Base-by-base conservation (phyloP, 352 stramenopile species). In the Globisporangium nunn region DNA sequence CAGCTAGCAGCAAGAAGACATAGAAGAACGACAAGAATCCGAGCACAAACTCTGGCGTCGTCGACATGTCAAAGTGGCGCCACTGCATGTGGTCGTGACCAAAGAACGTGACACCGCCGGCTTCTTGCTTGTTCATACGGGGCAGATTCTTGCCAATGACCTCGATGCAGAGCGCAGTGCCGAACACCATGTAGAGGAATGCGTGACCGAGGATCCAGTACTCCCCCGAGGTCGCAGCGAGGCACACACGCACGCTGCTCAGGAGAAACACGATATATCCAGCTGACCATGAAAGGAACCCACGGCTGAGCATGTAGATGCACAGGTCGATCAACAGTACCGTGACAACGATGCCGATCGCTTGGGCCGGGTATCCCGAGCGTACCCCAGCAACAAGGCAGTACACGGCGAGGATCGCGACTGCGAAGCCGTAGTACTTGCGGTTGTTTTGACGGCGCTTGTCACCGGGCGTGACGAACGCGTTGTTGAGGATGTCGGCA, bases 21-120 rank as follows among this genome's bases (percentile, higher is more conserved):
- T 93, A 95, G 58, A 92, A 86, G 53, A 95, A 95, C 6, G 78
- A 93, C 6, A 95, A 47, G 47, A 93, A 81, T 0, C 85, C 85
- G 6, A 95, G 52, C 23, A 85, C 85, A 44, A 95, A 95, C 53
- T 95, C 83, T 2, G 85, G 82, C 2, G 77, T 93, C 7, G 80
- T 91, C 6, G 80, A 84, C 31, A 85, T 56, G 62, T 95, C 82
- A 15, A 88, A 64, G 61, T 91, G 82, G 8, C 70, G 73, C 66
- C 70, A 83, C 47, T 74, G 68, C 41, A 74, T 67, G 40, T 82
- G 71, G 28, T 95, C 83, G 50, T 90, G 79, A 10, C 83, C 85
- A 37, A 95, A 93, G 52, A 93, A 93, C 1, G 83, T 88, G 40
- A 95, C 79, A 3, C 77, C 84, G 0, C 85, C 84, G 3, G 84